Percentiles rank a stretch among this genome's conserved stretches.
These are phyloP conservation scores for Venturia carpophila DNA, from an alignment of 2,329 filamentous ascomycete genomes.

Conservation along the genomic window DNA sequence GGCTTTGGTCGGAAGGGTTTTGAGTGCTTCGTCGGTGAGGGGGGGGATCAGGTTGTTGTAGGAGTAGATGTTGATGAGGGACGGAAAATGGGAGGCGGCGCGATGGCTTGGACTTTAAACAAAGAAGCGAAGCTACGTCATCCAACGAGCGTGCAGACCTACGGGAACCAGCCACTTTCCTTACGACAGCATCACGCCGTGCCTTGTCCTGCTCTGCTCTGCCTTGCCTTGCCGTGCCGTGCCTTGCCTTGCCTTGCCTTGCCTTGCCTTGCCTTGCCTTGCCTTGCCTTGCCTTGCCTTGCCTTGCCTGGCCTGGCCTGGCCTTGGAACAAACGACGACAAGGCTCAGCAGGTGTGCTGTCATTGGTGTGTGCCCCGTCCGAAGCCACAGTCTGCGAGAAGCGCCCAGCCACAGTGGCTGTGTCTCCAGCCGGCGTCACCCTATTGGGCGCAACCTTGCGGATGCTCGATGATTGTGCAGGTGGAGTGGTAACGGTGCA, in stretches of 20 bases:
- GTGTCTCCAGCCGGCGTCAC: not conserved
- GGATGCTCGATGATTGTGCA: not conserved
- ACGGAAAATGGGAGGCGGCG: no score
- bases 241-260: no score
- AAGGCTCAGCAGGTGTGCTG: not conserved
- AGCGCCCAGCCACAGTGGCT: slow-evolving; percentile 4
- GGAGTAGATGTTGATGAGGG: not conserved
- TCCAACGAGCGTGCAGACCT: not conserved
- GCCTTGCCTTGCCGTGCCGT: no score
- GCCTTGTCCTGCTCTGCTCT: no score
- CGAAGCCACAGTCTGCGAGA: not conserved
- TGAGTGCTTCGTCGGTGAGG: not conserved
- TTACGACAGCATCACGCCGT: not conserved
- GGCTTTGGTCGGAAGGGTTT: slow-evolving; percentile 16
- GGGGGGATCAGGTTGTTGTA: not conserved
- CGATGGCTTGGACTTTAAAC: not conserved
- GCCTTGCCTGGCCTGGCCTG: not conserved
- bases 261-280: no score
- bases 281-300: no score
- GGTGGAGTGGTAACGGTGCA: not conserved
- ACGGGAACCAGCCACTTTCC: not conserved
- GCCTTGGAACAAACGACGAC: not conserved
- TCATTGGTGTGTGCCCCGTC: not conserved
- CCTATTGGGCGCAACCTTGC: not conserved
- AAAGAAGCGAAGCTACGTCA: not conserved